Conservation (phyloP, 2,329 filamentous ascomycete genomes). For the Gliomastix tumulicola region DNA sequence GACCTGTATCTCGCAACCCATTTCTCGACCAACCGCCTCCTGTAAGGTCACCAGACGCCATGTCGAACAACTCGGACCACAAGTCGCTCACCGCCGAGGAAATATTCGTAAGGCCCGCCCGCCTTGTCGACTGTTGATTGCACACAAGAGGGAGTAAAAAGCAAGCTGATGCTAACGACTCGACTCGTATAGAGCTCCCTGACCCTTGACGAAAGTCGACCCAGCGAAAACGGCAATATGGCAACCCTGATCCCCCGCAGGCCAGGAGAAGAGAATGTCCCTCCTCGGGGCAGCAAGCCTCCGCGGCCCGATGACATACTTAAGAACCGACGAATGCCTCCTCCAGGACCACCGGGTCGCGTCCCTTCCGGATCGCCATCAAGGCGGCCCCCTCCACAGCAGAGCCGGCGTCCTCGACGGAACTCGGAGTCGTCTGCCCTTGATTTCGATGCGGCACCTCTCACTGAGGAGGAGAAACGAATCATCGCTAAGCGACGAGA, state of each 20-base stretch:
- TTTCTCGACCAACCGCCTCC: constrained; percentile 56
- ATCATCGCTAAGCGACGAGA: constrained; percentile 26
- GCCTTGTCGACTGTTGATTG: too few species aligned
- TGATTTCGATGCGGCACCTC: constrained; percentile 47
- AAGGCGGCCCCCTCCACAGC: constrained; percentile 23
- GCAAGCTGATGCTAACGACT: constrained; percentile 1
- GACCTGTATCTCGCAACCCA: constrained; percentile 66
- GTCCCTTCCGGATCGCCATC: constrained; percentile 16
- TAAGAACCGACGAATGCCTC: constrained; percentile 31
- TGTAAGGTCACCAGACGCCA: constrained; percentile 36
- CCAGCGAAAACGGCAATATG: too few species aligned
- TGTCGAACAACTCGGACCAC: constrained; percentile 39
- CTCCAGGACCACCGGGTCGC: constrained; percentile 22
- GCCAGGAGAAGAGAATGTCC: constrained; percentile 35
- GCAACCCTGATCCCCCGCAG: too few species aligned
- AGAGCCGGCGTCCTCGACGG: constrained; percentile 51
- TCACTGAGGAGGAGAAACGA: constrained; percentile 46
- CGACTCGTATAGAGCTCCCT: constrained; percentile 51
- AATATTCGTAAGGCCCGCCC: constrained; percentile 77
- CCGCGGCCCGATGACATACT: constrained; percentile 62
- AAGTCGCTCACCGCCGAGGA: constrained; percentile 55
- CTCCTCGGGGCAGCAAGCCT: constrained; percentile 29
- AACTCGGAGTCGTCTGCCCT: constrained; percentile 76
- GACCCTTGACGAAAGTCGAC: constrained; percentile 59
- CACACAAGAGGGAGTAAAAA: too few species aligned